Percentiles rank a stretch among this genome's conserved stretches.
phyloP scores from a whole-genome alignment of 179 eudicot genomes.

The Heliamphora pulchella region DNA sequence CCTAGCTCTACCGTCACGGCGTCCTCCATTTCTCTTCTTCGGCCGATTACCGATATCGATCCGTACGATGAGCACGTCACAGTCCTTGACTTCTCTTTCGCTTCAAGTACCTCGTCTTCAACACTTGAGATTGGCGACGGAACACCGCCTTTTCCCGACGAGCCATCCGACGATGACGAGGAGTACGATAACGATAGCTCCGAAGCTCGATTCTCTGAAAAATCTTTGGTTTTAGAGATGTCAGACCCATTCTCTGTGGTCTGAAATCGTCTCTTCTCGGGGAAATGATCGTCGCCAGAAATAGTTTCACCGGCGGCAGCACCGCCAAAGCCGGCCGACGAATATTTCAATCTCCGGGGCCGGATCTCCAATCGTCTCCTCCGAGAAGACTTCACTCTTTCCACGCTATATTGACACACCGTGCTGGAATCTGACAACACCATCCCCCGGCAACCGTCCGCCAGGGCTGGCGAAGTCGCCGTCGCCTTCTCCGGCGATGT shows the following conservation, averaged over 20 bases:
- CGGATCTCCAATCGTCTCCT: neutral
- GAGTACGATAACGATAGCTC: neutral
- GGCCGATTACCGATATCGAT: conserved; percentile 16
- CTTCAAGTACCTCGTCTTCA: neutral
- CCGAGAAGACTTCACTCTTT: neutral
- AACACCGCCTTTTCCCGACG: neutral
- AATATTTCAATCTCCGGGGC: neutral
- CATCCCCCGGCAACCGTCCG: neutral
- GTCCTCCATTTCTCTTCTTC: conserved; percentile 33
- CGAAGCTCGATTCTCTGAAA: neutral
- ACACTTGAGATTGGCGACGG: neutral
- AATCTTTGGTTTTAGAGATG: neutral
- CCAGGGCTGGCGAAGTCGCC: too few species aligned
- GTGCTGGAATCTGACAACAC: conserved; percentile 1
- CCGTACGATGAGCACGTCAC: conserved; percentile 15
- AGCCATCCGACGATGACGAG: neutral
- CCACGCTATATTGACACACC: neutral
- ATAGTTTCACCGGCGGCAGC: neutral
- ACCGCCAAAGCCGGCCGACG: too few species aligned
- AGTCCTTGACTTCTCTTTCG: neutral
- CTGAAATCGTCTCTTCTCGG: neutral
- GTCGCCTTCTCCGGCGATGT: too few species aligned
- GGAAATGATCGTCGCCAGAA: neutral
- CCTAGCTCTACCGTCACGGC: conserved; percentile 21
- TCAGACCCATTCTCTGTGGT: neutral